phyloP scores from a whole-genome alignment of 2,329 filamentous ascomycete species.

The Talaromyces albobiverticillius region DNA sequence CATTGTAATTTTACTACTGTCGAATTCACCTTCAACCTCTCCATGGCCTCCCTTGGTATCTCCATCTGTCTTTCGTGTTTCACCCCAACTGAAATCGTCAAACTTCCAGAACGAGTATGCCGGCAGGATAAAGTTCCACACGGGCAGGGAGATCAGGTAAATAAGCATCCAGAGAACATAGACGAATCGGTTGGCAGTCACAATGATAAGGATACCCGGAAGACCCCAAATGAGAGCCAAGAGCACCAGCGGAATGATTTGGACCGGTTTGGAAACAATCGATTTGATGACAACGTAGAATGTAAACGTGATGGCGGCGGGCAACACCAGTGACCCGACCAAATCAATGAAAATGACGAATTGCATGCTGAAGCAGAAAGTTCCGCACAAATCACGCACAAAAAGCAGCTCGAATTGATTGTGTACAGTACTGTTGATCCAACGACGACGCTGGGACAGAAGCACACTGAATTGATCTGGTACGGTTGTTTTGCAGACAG shows the following conservation, averaged over 20 bases:
- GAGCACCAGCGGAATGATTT: slow-evolving; percentile 86
- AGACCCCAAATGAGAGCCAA: slow-evolving; percentile 89
- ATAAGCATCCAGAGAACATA: slow-evolving; percentile 98
- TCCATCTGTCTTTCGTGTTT: slow-evolving; percentile 90
- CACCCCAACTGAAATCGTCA: slow-evolving; percentile 98
- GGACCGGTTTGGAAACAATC: slow-evolving; percentile 71
- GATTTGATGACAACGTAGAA: slow-evolving; percentile 91
- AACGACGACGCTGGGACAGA: slow-evolving; percentile 89
- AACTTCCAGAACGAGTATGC: slow-evolving; percentile 99
- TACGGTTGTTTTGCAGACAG: slow-evolving; percentile 97
- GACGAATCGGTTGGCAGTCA: slow-evolving; percentile 88
- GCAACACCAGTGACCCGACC: slow-evolving; percentile 88
- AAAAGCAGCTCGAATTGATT: slow-evolving; percentile 97
- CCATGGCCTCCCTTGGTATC: slow-evolving; percentile 79
- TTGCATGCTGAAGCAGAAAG: slow-evolving; percentile 99
- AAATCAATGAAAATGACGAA: slow-evolving; percentile 96
- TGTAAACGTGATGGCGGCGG: slow-evolving; percentile 94
- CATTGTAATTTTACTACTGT: slow-evolving; percentile 99
- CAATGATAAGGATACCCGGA: slow-evolving; percentile 82
- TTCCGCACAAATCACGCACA: slow-evolving; percentile 93
- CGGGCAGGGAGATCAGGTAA: slow-evolving; percentile 85
- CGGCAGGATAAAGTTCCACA: slow-evolving; percentile 97
- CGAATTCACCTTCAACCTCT: slow-evolving; percentile 92
- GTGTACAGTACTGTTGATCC: slow-evolving; percentile 99
- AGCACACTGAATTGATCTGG: slow-evolving; percentile 90